Evolutionary conservation across 1,284 basidiomycete species (phyloP), one percentile per base, ranked within the genome.

Genomic region (Pterula multifida): DNA sequence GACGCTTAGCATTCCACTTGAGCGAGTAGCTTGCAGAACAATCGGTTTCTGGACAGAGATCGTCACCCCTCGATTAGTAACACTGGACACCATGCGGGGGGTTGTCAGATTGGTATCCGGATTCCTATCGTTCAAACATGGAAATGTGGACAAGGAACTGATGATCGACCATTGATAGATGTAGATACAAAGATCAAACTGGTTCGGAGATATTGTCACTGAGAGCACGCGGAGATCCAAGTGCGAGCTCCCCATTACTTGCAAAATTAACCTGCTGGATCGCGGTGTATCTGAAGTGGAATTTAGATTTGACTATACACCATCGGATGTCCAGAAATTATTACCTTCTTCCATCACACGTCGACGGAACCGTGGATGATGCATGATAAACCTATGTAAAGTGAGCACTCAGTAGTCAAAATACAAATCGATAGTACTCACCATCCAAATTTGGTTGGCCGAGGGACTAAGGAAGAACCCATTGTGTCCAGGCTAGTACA

Each of bases 381-480:
- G 62, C 61, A 49, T 65, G 64, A 49, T 58, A 66, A 9, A 63
- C 63, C 55, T 24, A 45, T 23, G 23, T 48, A 50, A 11, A 23
- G 26, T 19, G 21, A 22, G 11, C 49, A 19, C 6, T 12, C 13
- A 44, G 19, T 11, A 23, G 24, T 42, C 44, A 47, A 6, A 47
- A 15, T 23, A 19, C 36, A 36, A 24, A 36, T 35, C 26, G 25
- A 48, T 50, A 22, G 36, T 6, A 42, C 17, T 19, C 45, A 66
- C 64, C 39, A 60, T 67, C 54, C 58, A 64, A 21, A 63, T 63
- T 28, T 65, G 50, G 32, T 58, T 58, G 4, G 62, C 63, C 24
- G 58, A 61, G 1, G 66, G 60, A 47, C 63, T 61, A 23, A 56
- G 49, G 59, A 65, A 67, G 55, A 65, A 66, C 1, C 60, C 62